Percentiles rank a stretch among this genome's conserved stretches.
These are phyloP conservation scores for Aspergillus costaricaensis DNA, from an alignment of 2,329 filamentous ascomycete species.

Conservation along the genomic window DNA sequence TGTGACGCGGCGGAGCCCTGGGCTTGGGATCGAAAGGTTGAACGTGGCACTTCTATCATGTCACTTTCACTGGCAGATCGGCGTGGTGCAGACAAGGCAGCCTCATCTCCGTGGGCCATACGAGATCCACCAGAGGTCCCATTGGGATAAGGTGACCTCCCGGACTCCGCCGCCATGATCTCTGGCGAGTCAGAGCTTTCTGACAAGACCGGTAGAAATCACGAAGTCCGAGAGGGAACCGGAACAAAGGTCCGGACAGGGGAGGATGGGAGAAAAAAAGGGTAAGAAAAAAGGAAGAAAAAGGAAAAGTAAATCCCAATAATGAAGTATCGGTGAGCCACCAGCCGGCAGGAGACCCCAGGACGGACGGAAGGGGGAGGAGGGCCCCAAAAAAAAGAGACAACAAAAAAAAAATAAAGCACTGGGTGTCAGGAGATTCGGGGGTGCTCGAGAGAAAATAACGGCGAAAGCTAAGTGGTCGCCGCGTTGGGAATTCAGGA, in stretches of 20 bases:
- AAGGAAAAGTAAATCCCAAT: constrained; percentile 12
- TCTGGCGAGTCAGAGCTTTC: constrained; percentile 29
- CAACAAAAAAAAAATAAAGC: neutral
- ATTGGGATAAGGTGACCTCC: constrained; percentile 39
- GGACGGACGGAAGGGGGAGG: constrained; percentile 11
- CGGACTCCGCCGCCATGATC: constrained; percentile 40
- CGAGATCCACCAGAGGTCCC: constrained; percentile 34
- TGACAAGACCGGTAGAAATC: constrained; percentile 36
- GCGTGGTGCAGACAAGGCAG: constrained; percentile 26
- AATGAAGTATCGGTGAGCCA: constrained; percentile 15
- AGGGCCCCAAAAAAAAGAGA: constrained; percentile 3
- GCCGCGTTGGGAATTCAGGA: constrained; percentile 13
- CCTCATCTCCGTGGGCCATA: constrained; percentile 30
- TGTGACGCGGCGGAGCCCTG: constrained; percentile 32
- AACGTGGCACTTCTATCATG: constrained; percentile 32
- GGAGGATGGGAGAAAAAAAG: constrained; percentile 7
- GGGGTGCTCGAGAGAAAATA: constrained; percentile 11
- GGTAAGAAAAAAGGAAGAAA: constrained; percentile 6
- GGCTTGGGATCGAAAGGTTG: constrained; percentile 29
- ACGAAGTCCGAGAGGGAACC: constrained; percentile 40
- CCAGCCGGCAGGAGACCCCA: constrained; percentile 14
- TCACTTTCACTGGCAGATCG: constrained; percentile 34
- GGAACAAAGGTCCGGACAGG: constrained; percentile 14
- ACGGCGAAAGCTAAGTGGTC: constrained; percentile 21
- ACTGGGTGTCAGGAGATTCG: constrained; percentile 21